These are phyloP conservation scores for Metschnikowia henanensis DNA, from an alignment of 805 yeast genomes.

Conservation along the genomic window DNA sequence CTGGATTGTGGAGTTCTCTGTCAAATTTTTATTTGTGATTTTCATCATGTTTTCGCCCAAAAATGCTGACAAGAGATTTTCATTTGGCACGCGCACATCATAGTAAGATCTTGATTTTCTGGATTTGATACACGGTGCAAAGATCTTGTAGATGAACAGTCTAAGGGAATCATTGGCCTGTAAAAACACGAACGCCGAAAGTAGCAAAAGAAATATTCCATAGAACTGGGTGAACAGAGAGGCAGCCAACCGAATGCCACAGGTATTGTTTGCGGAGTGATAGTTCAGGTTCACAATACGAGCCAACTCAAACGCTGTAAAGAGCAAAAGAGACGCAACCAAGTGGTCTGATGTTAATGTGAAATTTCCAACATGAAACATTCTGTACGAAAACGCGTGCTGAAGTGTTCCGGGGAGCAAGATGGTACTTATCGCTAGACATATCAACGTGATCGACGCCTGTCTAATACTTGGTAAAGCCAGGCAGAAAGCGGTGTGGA, in stretches of 20 bases:
- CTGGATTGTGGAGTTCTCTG: not conserved
- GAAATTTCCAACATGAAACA: conserved; percentile 9
- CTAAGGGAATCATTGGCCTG: conserved; percentile 14
- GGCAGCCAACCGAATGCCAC: conserved; percentile 7
- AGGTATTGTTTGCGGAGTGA: not conserved
- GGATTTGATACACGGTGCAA: conserved; percentile 4
- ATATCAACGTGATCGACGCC: not conserved
- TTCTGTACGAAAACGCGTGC: conserved; percentile 23
- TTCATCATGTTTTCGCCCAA: conserved; percentile 15
- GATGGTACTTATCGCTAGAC: not conserved
- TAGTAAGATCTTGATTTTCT: conserved; percentile 3
- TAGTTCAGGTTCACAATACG: not conserved
- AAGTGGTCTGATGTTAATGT: conserved; percentile 29
- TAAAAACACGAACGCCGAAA: conserved; percentile 1
- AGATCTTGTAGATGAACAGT: conserved; percentile 14
- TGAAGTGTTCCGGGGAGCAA: conserved; percentile 17
- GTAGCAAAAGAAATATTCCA: conserved; percentile 12
- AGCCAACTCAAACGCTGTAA: conserved; percentile 7
- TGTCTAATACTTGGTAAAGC: conserved; percentile 1
- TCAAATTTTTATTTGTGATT: conserved; percentile 9
- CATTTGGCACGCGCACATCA: conserved; percentile 9
- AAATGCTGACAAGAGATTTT: conserved; percentile 5
- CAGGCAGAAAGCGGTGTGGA: not conserved
- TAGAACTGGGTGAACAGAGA: conserved; percentile 11
- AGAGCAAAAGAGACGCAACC: conserved; percentile 15